phyloP scores from a whole-genome alignment of 2,329 filamentous ascomycete genomes.

The Calcarisporium arbuscula region DNA sequence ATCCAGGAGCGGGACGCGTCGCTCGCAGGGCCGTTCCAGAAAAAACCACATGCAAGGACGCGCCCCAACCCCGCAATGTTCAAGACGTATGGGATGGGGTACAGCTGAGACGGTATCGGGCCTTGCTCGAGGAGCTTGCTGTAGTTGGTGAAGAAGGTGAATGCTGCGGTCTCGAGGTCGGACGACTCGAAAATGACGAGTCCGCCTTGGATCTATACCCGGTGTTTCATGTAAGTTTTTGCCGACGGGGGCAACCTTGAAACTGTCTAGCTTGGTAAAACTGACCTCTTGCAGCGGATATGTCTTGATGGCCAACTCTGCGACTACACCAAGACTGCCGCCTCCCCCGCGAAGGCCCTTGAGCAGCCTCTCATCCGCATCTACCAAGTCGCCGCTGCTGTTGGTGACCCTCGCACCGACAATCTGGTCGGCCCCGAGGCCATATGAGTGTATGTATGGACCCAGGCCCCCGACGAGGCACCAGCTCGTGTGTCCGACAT shows the following conservation, averaged over 20 bases:
- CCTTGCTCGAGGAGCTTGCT: background rate
- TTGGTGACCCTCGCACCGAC: conserved; percentile 31
- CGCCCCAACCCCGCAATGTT: background rate
- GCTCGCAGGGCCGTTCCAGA: background rate
- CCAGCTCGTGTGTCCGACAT: conserved; percentile 28
- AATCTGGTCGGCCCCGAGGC: conserved; percentile 30
- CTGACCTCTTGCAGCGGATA: conserved; percentile 22
- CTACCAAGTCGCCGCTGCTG: conserved; percentile 25
- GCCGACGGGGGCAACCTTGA: too few relatives aligned
- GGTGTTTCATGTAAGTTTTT: too few relatives aligned
- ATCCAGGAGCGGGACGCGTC: background rate
- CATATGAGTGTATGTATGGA: conserved; percentile 21
- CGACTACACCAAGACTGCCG: conserved; percentile 31
- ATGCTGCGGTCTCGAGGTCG: background rate
- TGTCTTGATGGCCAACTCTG: conserved; percentile 32
- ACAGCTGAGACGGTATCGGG: background rate
- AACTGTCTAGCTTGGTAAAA: too few relatives aligned
- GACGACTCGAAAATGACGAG: background rate
- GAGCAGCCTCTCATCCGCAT: conserved; percentile 29
- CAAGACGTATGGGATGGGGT: background rate
- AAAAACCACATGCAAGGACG: background rate
- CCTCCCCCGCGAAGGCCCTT: conserved; percentile 33
- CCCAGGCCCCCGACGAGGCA: conserved; percentile 27
- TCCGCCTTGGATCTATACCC: background rate
- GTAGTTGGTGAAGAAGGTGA: background rate